phyloP scores from a whole-genome alignment of 1,284 basidiomycete genomes.

The Cryptococcus sp. region DNA sequence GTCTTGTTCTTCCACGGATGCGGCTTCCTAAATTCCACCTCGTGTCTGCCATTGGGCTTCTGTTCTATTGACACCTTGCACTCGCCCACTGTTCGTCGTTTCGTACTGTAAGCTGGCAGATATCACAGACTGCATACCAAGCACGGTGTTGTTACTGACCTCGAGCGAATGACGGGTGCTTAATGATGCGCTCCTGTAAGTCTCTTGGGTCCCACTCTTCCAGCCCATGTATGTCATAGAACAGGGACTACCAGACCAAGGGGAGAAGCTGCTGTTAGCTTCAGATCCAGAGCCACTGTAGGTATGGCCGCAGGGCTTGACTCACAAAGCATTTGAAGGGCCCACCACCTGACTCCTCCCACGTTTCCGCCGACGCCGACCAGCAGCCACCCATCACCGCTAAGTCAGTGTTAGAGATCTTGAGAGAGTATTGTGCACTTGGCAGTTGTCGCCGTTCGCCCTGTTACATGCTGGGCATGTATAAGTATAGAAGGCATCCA shows the following conservation, averaged over 20 bases:
- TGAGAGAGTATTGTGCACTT: too few relatives aligned
- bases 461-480: too few relatives aligned
- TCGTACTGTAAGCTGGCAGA: not conserved
- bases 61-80: slow-evolving; percentile 6
- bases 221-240: slow-evolving; percentile 12
- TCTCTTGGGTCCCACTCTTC: slow-evolving; percentile 4
- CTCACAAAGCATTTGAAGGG: not conserved
- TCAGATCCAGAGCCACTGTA: too few relatives aligned
- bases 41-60: slow-evolving; percentile 10
- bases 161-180: slow-evolving; percentile 6
- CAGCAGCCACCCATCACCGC: not conserved
- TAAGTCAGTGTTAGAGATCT: not conserved
- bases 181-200: slow-evolving; percentile 7
- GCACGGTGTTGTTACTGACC: not conserved
- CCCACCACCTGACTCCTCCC: not conserved
- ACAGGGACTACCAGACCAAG: slow-evolving; percentile 3
- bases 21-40: slow-evolving; percentile 13
- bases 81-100: not conserved
- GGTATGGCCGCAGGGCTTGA: too few relatives aligned
- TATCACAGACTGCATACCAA: not conserved
- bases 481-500: too few relatives aligned
- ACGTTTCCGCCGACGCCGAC: not conserved
- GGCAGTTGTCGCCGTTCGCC: too few relatives aligned
- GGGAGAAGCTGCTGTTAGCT: too few relatives aligned
- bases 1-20: slow-evolving; percentile 2